Evolutionary conservation across 805 yeast genomes (phyloP).

Genomic region (Candida boidinii): DNA sequence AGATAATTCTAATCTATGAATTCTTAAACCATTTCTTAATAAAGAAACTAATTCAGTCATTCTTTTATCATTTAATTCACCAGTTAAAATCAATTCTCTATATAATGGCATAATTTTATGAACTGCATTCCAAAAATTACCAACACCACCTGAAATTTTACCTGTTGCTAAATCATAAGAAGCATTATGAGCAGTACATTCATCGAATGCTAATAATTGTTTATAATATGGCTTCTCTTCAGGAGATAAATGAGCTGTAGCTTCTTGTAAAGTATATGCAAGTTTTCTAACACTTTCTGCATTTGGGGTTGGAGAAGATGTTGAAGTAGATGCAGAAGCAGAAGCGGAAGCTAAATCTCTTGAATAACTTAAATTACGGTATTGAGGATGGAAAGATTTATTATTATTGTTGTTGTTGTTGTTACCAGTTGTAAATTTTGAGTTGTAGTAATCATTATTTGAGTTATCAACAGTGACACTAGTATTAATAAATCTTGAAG

Average conservation of each 20-base stretch:
- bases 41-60: slow-evolving; percentile 42
- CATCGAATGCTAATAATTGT: slow-evolving; percentile 45
- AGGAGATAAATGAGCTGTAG: slow-evolving; percentile 11
- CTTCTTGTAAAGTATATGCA: slow-evolving; percentile 2
- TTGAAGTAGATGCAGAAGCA: slow-evolving; percentile 4
- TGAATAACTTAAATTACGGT: not conserved
- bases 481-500: slow-evolving; percentile 15
- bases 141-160: slow-evolving; percentile 29
- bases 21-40: slow-evolving; percentile 46
- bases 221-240: slow-evolving; percentile 39
- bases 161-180: slow-evolving; percentile 30
- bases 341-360: not conserved
- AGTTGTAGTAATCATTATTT: slow-evolving; percentile 1
- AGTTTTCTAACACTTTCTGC: not conserved
- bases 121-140: slow-evolving; percentile 45
- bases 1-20: slow-evolving; percentile 45
- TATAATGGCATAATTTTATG: slow-evolving; percentile 42
- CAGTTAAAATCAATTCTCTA: slow-evolving; percentile 35
- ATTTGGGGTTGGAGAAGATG: slow-evolving; percentile 4
- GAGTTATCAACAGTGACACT: slow-evolving; percentile 9
- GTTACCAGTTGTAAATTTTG: slow-evolving; percentile 3
- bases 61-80: slow-evolving; percentile 37
- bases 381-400: slow-evolving; percentile 3
- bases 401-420: not conserved
- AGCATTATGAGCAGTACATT: slow-evolving; percentile 30